phyloP scores from a whole-genome alignment of 169 alveolate species.

The Plasmodium malariae region DNA sequence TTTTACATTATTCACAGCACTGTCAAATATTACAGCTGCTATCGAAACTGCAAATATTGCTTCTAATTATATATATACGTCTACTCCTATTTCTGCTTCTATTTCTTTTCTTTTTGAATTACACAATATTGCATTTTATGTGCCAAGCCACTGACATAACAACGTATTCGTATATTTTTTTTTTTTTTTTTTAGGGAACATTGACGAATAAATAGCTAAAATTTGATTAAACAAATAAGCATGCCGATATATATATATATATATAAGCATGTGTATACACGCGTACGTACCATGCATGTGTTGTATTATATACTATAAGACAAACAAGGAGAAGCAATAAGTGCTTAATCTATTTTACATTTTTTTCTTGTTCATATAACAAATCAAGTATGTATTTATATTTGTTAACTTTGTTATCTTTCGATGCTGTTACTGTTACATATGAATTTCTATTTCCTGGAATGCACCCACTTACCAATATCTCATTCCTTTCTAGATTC shows the following conservation, averaged over 20 bases:
- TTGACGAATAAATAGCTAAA: neutral
- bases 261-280: neutral
- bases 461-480: conserved; percentile 92
- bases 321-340: neutral
- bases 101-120: no score
- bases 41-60: no score
- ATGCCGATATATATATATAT: neutral
- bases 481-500: conserved; percentile 91
- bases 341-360: conserved; percentile 12
- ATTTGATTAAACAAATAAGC: neutral
- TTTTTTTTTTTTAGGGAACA: conserved; percentile 1
- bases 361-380: conserved; percentile 75
- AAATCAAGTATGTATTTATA: conserved; percentile 71
- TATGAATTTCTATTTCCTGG: conserved; percentile 94
- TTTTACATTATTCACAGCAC: no score
- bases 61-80: no score
- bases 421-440: conserved; percentile 88
- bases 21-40: no score
- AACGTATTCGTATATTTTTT: no score
- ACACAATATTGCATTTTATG: no score
- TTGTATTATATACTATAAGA: neutral
- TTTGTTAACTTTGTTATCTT: conserved; percentile 52
- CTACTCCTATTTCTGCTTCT: no score
- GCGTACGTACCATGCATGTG: neutral
- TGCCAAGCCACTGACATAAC: no score